phyloP scores from a whole-genome alignment of 164 flowering plant species.

The Macadamia integrifolia region DNA sequence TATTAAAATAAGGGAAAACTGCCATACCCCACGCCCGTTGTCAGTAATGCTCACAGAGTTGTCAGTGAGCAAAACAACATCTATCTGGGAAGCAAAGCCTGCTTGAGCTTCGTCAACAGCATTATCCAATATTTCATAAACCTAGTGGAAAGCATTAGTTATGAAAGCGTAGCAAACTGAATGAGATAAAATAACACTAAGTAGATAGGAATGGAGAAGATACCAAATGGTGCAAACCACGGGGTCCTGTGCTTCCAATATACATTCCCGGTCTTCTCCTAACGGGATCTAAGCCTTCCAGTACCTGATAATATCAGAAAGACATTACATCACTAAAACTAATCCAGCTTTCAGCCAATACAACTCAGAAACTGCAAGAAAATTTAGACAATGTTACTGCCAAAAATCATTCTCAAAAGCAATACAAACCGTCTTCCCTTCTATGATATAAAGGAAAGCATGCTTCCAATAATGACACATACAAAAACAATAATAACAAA shows the following conservation, averaged over 20 bases:
- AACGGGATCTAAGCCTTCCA: constrained; percentile 96
- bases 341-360: background rate
- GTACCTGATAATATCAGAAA: constrained; percentile 43
- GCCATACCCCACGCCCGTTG: constrained; percentile 95
- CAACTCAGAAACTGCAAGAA: background rate
- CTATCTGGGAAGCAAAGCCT: constrained; percentile 74
- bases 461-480: no score
- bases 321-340: constrained; percentile 1
- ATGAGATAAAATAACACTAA: background rate
- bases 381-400: background rate
- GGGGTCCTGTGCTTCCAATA: constrained; percentile 94
- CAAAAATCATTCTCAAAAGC: background rate
- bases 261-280: constrained; percentile 98
- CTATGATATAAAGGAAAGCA: no score
- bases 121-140: constrained; percentile 95
- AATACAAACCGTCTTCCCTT: no score
- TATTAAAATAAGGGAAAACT: background rate
- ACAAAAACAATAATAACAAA: no score
- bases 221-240: constrained; percentile 98
- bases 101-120: constrained; percentile 98
- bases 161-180: constrained; percentile 1
- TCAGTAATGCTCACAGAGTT: constrained; percentile 89
- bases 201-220: constrained; percentile 2
- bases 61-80: constrained; percentile 67
- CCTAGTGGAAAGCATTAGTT: constrained; percentile 36